phyloP scores from a whole-genome alignment of 495 filamentous ascomycete genomes.

The Talaromyces adpressus region DNA sequence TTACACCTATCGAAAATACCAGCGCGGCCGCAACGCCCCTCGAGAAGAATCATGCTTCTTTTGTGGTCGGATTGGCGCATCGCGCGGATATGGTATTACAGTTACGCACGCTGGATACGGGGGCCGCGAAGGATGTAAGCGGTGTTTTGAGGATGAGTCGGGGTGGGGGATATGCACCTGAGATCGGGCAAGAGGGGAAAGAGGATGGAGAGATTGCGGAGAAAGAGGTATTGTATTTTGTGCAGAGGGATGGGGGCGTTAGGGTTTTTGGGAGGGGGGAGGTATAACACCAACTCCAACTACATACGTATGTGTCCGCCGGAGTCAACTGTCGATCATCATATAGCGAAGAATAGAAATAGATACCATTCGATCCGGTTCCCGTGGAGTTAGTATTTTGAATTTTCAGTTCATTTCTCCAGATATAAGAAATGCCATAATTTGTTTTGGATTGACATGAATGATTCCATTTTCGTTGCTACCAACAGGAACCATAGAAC shows the following conservation, averaged over 20 bases:
- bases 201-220: conserved; percentile 39
- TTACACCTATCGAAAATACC: conserved; percentile 11
- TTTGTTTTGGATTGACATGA: conserved; percentile 6
- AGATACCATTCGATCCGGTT: neutral
- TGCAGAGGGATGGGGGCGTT: conserved; percentile 69
- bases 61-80: conserved; percentile 66
- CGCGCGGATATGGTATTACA: conserved; percentile 62
- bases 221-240: conserved; percentile 73
- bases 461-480: conserved; percentile 1
- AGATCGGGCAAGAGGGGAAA: conserved; percentile 10
- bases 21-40: conserved; percentile 35
- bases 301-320: no score
- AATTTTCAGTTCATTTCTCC: conserved; percentile 4
- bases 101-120: conserved; percentile 70
- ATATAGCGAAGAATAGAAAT: conserved; percentile 8
- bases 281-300: conserved; percentile 5
- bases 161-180: conserved; percentile 40
- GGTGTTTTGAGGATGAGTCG: conserved; percentile 74
- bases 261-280: conserved; percentile 72
- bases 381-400: neutral
- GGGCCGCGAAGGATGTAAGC: conserved; percentile 82
- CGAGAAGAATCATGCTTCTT: conserved; percentile 56
- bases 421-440: neutral
- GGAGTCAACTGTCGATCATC: neutral
- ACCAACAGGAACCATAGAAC: conserved; percentile 4